Evolutionary conservation across 176 grass and related monocot genomes (phyloP).

Genomic region (Bolboschoenus planiculmis): DNA sequence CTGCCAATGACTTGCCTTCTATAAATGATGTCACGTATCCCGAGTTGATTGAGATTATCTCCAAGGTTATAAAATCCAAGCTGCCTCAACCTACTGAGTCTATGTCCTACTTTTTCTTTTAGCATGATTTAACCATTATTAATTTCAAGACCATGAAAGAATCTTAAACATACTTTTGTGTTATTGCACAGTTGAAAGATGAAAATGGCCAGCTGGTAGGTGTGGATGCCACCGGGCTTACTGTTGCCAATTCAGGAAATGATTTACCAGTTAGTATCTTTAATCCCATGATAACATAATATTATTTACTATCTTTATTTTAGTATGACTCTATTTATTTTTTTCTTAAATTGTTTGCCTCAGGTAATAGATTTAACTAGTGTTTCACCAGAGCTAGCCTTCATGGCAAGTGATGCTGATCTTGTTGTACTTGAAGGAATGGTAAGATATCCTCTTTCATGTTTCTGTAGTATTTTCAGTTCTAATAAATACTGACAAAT

Average conservation of each 20-base stretch:
- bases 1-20: slow-evolving; percentile 92
- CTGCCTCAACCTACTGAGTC: not conserved
- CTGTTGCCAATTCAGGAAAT: slow-evolving; percentile 92
- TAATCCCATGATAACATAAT: not conserved
- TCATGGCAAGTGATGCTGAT: slow-evolving; percentile 70
- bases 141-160: not conserved
- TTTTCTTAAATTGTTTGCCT: not conserved
- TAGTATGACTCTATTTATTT: not conserved
- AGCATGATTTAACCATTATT: not conserved
- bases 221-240: slow-evolving; percentile 69
- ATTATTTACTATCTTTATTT: not conserved
- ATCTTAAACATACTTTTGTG: not conserved
- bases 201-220: slow-evolving; percentile 73
- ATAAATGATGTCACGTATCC: slow-evolving; percentile 91
- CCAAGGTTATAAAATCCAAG: slow-evolving; percentile 46
- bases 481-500: not conserved
- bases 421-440: slow-evolving; percentile 87
- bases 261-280: slow-evolving; percentile 78
- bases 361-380: slow-evolving; percentile 90
- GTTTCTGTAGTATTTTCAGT: not conserved
- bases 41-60: slow-evolving; percentile 75
- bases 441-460: slow-evolving; percentile 37
- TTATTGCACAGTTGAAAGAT: slow-evolving; percentile 63
- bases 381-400: slow-evolving; percentile 81
- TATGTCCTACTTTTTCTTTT: not conserved